phyloP scores from a whole-genome alignment of 108 stramenopile genomes.

The Stephanodiscus triporus region DNA sequence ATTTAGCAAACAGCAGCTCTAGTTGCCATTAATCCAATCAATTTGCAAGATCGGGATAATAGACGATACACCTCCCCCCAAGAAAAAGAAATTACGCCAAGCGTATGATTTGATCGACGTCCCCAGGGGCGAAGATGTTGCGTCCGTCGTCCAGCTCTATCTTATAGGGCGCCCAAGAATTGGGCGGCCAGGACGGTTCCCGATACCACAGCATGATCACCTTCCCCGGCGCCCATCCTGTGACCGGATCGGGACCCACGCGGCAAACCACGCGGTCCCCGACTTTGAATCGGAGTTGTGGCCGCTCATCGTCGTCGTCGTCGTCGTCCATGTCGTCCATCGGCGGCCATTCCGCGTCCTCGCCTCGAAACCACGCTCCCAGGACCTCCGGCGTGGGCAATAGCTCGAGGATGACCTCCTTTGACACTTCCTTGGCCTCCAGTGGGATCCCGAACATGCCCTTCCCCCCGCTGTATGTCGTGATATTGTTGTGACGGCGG shows the following conservation, averaged over 20 bases:
- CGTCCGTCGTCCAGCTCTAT: slow-evolving; percentile 88
- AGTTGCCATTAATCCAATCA: not conserved
- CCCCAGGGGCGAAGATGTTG: slow-evolving; percentile 90
- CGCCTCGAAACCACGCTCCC: slow-evolving; percentile 71
- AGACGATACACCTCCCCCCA: not conserved
- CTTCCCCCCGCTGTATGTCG: slow-evolving; percentile 60
- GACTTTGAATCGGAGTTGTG: slow-evolving; percentile 74
- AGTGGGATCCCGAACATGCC: slow-evolving; percentile 80
- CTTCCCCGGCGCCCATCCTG: slow-evolving; percentile 84
- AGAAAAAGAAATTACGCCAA: slow-evolving; percentile 6
- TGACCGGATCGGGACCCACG: slow-evolving; percentile 83
- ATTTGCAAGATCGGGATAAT: not conserved
- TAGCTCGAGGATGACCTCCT: slow-evolving; percentile 58
- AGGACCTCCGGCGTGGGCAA: slow-evolving; percentile 77
- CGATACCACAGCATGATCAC: slow-evolving; percentile 84
- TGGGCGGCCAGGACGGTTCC: slow-evolving; percentile 84
- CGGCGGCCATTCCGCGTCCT: slow-evolving; percentile 89
- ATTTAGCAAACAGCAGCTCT: not conserved
- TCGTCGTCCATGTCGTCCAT: slow-evolving; percentile 44
- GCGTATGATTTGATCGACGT: slow-evolving; percentile 81
- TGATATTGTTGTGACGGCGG: not conserved
- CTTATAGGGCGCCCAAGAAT: slow-evolving; percentile 91
- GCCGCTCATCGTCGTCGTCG: slow-evolving; percentile 51
- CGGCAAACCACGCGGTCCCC: slow-evolving; percentile 83
- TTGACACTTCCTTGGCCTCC: slow-evolving; percentile 76